Evolutionary conservation across 2,329 filamentous ascomycete species (phyloP).

Genomic region (Fusarium multiceps): DNA sequence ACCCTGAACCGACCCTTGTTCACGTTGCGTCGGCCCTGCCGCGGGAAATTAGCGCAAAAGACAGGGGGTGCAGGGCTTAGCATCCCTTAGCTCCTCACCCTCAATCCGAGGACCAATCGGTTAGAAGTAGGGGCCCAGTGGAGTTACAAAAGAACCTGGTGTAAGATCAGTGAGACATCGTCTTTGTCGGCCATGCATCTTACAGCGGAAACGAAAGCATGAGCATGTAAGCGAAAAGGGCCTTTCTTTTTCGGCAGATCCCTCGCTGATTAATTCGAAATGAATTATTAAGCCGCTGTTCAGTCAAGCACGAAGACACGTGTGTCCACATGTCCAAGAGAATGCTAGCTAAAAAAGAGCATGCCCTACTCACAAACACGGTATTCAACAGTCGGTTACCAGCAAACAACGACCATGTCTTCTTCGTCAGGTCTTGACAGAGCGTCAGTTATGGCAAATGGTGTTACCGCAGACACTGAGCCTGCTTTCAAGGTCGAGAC

Average conservation of each 20-base stretch:
- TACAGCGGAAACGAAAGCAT: not conserved
- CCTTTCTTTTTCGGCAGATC: conserved; percentile 2
- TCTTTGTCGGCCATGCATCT: not conserved
- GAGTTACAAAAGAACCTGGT: conserved; percentile 9
- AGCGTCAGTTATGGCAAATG: not conserved
- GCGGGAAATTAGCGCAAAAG: not conserved
- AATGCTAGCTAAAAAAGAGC: not conserved
- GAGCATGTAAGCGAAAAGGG: not conserved
- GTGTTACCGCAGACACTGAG: not conserved
- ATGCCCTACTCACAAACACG: conserved; percentile 1
- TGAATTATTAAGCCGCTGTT: conserved; percentile 2
- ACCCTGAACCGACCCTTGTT: not conserved
- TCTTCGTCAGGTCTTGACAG: not conserved
- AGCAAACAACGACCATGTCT: conserved; percentile 6
- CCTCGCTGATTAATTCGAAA: conserved; percentile 8
- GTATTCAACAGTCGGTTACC: not conserved
- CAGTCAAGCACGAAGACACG: not conserved
- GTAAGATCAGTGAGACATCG: not conserved
- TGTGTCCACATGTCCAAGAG: not conserved
- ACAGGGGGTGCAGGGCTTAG: conserved; percentile 1
- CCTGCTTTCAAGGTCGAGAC: conserved; percentile 8
- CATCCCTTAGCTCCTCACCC: not conserved
- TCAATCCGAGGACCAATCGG: conserved; percentile 1
- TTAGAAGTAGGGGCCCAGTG: not conserved
- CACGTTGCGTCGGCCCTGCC: not conserved